Evolutionary conservation across 192 early-diverging fungal species (phyloP).

Genomic region (Podila verticillata): DNA sequence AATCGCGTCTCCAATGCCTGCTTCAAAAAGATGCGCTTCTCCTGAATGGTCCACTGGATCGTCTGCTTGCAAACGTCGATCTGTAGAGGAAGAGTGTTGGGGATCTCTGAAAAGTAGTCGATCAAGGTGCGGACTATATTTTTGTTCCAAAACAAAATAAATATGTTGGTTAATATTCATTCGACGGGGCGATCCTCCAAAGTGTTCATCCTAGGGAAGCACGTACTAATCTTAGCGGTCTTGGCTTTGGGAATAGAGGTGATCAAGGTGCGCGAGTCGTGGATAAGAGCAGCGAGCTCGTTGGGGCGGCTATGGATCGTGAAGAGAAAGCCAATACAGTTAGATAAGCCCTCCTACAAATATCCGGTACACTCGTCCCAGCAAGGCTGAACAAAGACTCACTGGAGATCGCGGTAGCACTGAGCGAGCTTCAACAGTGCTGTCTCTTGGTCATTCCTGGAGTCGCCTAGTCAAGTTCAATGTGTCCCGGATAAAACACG

Average conservation of each 20-base stretch:
- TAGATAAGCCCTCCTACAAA: neutral
- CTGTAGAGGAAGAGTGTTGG: conserved; percentile 87
- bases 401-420: conserved; percentile 76
- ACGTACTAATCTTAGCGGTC: conserved; percentile 90
- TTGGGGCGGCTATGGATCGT: conserved; percentile 67
- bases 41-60: conserved; percentile 90
- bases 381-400: conserved; percentile 4
- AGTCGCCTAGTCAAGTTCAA: conserved; percentile 25
- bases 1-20: conserved; percentile 96
- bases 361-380: too few relatives aligned
- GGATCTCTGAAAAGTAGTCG: conserved; percentile 89
- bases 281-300: conserved; percentile 84
- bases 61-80: conserved; percentile 94
- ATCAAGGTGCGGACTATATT: conserved; percentile 82
- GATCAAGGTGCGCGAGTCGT: conserved; percentile 82
- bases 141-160: conserved; percentile 1
- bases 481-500: neutral
- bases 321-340: neutral
- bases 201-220: neutral
- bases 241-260: conserved; percentile 93
- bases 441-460: conserved; percentile 70
- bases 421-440: conserved; percentile 79
- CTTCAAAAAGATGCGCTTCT: conserved; percentile 95
- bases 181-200: neutral
- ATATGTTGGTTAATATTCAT: neutral